Evolutionary conservation across 2,329 filamentous ascomycete species (phyloP).

Genomic region (Pyricularia sp.): DNA sequence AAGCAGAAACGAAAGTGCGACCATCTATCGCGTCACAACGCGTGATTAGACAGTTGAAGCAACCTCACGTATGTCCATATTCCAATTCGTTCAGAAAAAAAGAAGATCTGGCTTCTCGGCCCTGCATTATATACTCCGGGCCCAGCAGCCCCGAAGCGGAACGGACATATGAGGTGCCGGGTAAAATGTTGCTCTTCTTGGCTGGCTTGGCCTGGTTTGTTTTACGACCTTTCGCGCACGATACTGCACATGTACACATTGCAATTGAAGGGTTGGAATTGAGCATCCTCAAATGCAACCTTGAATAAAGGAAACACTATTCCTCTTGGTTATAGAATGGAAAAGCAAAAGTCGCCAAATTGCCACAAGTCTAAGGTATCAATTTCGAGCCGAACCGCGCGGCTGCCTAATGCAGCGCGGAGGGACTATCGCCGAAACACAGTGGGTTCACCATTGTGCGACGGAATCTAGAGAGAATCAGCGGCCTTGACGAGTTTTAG

Average conservation of each 20-base stretch:
- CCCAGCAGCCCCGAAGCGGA: not conserved
- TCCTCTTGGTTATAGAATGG: not conserved
- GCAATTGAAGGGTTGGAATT: not conserved
- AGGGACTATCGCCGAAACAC: not conserved
- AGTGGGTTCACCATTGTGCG: not conserved
- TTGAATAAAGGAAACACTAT: not conserved
- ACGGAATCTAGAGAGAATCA: not conserved
- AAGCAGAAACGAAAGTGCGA: not conserved
- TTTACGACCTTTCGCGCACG: not conserved
- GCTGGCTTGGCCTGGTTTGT: not conserved
- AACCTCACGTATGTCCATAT: not conserved
- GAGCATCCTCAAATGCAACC: not conserved
- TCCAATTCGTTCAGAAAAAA: not conserved
- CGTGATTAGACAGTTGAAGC: not conserved
- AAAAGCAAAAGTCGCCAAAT: not conserved
- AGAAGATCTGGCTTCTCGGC: not conserved
- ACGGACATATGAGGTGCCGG: not conserved
- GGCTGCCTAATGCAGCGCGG: not conserved
- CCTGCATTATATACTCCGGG: not conserved
- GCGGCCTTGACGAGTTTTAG: not conserved
- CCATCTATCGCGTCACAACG: not conserved
- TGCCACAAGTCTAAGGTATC: not conserved
- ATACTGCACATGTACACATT: not conserved
- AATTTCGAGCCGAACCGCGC: not conserved
- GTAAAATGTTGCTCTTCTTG: not conserved